A percentile compares a stretch with the other conserved stretches of the same genome.
Conservation (phyloP, 106 monocot species). For the Phalaenopsis equestris region DNA sequence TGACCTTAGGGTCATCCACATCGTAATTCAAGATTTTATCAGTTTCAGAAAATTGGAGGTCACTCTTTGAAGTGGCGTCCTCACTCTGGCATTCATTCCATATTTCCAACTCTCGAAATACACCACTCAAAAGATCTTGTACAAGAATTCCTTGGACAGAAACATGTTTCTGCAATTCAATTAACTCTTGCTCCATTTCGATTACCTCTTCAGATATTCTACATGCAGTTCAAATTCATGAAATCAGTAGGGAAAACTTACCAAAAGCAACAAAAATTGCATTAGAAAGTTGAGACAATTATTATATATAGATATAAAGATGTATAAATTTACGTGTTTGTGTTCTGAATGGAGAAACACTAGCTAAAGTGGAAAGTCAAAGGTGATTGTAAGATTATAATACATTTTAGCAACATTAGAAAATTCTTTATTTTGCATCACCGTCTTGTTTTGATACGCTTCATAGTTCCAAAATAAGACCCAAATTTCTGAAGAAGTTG, state of each 20-base stretch:
- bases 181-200: constrained; percentile 89
- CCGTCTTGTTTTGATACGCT: too few relatives aligned
- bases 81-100: constrained; percentile 55
- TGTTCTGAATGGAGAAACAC: background rate
- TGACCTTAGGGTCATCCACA: constrained; percentile 35
- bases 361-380: background rate
- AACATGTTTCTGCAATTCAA: constrained; percentile 86
- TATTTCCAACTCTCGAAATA: constrained; percentile 66
- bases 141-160: constrained; percentile 90
- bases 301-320: background rate
- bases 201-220: constrained; percentile 96
- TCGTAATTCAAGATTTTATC: constrained; percentile 28
- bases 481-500: too few relatives aligned
- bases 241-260: background rate
- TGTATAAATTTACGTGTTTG: background rate
- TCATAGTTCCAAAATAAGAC: too few relatives aligned
- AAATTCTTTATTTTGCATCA: too few relatives aligned
- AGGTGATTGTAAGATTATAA: background rate
- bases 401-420: too few relatives aligned
- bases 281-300: background rate
- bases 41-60: constrained; percentile 35
- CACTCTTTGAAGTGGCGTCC: constrained; percentile 26
- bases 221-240: constrained; percentile 9
- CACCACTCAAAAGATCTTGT: constrained; percentile 91
- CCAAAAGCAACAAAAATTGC: background rate